Evolutionary conservation across 2,329 filamentous ascomycete genomes (phyloP), one percentile per base, ranked within the genome.

Genomic region (Pseudogymnoascus sp.): DNA sequence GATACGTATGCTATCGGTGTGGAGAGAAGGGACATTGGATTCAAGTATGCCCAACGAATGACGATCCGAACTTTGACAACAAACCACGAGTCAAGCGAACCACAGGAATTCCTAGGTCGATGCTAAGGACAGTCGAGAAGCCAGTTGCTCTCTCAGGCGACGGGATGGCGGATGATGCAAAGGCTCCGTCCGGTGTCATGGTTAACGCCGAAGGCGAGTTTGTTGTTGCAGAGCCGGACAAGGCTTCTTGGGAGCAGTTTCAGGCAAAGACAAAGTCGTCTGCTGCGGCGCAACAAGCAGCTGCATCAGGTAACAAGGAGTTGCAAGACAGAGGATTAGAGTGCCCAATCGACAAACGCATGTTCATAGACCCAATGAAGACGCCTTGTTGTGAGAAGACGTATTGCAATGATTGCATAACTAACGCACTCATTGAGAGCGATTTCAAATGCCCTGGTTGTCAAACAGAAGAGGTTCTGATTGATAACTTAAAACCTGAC

Each of bases 21-120:
- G 90, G 92, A 66, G 89, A 97, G 75, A 97, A 97, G 78, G 95
- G 93, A n/a, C 95, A 99, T 75, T 99, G 93, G 93, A 99, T 99
- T 66, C 93, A 97, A 77, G 85, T 91, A 61, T 99, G 95, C 72
- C 95, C 95, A 5, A 99, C 93, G n/a, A 99, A 99, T 75, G 91
- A 96, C 74, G 93, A 99, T 69, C 93, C 95, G 2, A 93, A 92
- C 65, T 97, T 93, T 75, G 95, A 99, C 77, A 93, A 93, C 69
- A 89, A 91, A 62, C 91, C 93, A 60, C 88, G 93, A 65, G 91
- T 97, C 68, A 97, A 97, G 81, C 88, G 93, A 65, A 97, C 95
- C 3, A 99, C 95, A 43, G 95, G 95, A 68, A 99, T 99, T 69
- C 95, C 95, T 16, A 89, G 91, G 68, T 97, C 93, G 1, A 96